Evolutionary conservation across 2,329 filamentous ascomycete species (phyloP).

Genomic region (Penicillium fuscoglaucum): DNA sequence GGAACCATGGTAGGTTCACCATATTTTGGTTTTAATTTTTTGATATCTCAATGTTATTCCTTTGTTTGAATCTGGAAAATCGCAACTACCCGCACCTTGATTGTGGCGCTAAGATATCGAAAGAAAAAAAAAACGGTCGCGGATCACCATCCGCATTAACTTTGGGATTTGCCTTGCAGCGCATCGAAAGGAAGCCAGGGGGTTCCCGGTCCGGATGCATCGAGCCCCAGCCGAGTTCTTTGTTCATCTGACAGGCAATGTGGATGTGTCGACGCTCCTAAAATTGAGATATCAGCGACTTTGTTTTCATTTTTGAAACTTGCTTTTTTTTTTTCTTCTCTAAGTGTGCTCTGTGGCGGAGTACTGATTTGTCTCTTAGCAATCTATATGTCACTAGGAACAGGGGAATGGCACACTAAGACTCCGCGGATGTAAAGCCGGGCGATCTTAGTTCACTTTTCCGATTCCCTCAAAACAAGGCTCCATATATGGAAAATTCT

Average conservation of each 20-base stretch:
- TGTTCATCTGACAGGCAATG: constrained; percentile 5
- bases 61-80: background rate
- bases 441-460: constrained; percentile 20
- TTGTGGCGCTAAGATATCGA: constrained; percentile 1
- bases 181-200: constrained; percentile 4
- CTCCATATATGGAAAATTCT: constrained; percentile 21
- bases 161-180: constrained; percentile 17
- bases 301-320: background rate
- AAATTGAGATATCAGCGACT: constrained; percentile 3
- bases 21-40: background rate
- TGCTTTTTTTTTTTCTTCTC: constrained; percentile 7
- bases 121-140: constrained; percentile 4
- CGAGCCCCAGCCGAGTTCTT: constrained; percentile 5
- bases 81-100: background rate
- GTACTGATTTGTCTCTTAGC: background rate
- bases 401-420: constrained; percentile 17
- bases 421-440: constrained; percentile 27
- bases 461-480: background rate
- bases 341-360: constrained; percentile 1
- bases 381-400: constrained; percentile 3
- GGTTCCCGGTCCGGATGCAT: background rate
- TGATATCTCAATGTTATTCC: background rate
- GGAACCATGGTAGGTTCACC: background rate
- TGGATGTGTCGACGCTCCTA: constrained; percentile 5
- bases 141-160: constrained; percentile 1